Evolutionary conservation across 179 eudicot species (phyloP).

Genomic region (Heliamphora pulchella): DNA sequence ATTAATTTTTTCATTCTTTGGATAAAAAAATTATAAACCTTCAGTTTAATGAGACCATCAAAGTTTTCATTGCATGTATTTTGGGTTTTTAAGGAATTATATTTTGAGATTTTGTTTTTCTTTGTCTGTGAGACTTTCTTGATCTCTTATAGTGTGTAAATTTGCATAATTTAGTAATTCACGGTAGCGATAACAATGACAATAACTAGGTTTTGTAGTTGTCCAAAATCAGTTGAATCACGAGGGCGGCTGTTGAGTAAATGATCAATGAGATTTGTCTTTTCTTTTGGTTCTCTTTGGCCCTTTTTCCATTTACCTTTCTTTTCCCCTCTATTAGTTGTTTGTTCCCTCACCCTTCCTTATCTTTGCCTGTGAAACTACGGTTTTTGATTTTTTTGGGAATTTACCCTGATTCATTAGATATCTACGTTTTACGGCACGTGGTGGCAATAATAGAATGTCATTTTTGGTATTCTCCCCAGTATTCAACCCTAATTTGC

Average conservation of each 20-base stretch:
- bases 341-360: background rate
- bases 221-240: background rate
- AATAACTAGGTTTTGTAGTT: background rate
- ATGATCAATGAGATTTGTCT: slow-evolving; percentile 6
- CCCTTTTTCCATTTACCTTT: background rate
- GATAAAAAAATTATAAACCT: too few relatives aligned
- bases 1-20: too few relatives aligned
- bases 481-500: too few relatives aligned
- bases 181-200: background rate
- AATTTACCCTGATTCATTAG: background rate
- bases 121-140: too few relatives aligned
- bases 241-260: background rate
- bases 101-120: background rate
- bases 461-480: background rate
- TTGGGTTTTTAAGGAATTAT: background rate
- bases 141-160: too few relatives aligned
- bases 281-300: background rate
- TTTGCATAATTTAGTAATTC: background rate
- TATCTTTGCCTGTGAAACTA: background rate
- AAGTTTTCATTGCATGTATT: background rate
- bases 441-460: background rate
- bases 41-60: background rate
- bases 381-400: background rate
- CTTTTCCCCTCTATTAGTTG: background rate
- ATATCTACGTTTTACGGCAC: too few relatives aligned